Evolutionary conservation across 2,329 filamentous ascomycete species (phyloP), one percentile per base, ranked within the genome.

Genomic region (Aphanoascus verrucosus): DNA sequence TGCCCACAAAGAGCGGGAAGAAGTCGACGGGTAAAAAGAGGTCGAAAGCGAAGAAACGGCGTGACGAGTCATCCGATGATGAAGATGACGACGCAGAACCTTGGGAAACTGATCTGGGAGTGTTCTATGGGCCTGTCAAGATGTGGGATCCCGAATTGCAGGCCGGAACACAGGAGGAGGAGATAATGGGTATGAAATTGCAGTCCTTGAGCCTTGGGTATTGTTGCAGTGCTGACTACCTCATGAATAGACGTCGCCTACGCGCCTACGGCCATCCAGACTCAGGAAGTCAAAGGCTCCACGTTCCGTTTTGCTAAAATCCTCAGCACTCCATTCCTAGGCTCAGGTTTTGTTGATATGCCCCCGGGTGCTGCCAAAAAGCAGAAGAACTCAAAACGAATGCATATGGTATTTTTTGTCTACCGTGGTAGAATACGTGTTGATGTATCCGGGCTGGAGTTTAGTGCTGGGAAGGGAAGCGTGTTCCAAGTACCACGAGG

Each of bases 371-470:
- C 86, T 32, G 81, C 86, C 65, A 98, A 98, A 75, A 82, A 84
- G 61, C 81, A 84, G 47, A 97, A 97, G 77, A 97, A 96, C 69
- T 86, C 86, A 35, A 80, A 91, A 58, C 90, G 86, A 72, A 97
- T 96, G 88, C 89, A 96, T 65, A 93, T 98, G 85, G 84, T 86
- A 1, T 97, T 97, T 69, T 96, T 94, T 62, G 85, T 98, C 31
- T 84, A 88, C 61, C 79, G 80, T 43, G 93, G 93, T 19, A 83
- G 85, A 59, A 88, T 96, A 17, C 76, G 82, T 59, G 90, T 95
- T 17, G 85, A 82, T 28, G 86, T 72, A 11, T 69, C 67, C 5
- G 69, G 69, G 4, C 67, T 73, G 5, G 68, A 69, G 55, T 97
- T 98, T 66, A 82, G 85, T 54, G 89, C 95, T 59, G 82, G 84